phyloP scores from a whole-genome alignment of 805 yeast species.

The Citeromyces nyonsensis region DNA sequence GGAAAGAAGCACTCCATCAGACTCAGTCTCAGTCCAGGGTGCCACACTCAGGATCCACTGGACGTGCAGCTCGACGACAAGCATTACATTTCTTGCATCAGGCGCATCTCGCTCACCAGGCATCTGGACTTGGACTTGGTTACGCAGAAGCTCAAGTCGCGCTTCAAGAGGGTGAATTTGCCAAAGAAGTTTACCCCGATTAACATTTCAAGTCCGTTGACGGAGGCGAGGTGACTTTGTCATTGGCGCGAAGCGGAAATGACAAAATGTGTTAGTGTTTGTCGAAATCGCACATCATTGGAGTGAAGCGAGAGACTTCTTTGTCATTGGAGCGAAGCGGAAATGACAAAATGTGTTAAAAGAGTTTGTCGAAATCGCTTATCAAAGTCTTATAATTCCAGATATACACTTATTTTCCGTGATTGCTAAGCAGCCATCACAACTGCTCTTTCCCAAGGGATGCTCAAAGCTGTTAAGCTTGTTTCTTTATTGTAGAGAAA shows the following conservation, averaged over 20 bases:
- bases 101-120: constrained; percentile 77
- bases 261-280: too few relatives aligned
- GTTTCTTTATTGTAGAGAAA: too few relatives aligned
- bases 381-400: too few relatives aligned
- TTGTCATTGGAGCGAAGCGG: background rate
- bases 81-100: constrained; percentile 93
- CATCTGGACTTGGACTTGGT: constrained; percentile 89
- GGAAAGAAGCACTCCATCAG: constrained; percentile 81
- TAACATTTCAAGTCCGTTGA: constrained; percentile 59
- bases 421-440: too few relatives aligned
- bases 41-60: constrained; percentile 94
- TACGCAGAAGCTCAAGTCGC: constrained; percentile 60
- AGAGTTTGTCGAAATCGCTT: background rate
- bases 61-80: constrained; percentile 93
- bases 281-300: too few relatives aligned
- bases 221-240: constrained; percentile 4
- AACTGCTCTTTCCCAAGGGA: too few relatives aligned
- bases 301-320: too few relatives aligned
- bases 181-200: constrained; percentile 90
- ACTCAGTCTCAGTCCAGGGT: constrained; percentile 90
- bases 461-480: too few relatives aligned
- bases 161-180: constrained; percentile 75
- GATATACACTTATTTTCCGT: too few relatives aligned
- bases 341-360: too few relatives aligned
- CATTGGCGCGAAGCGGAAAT: background rate